Conservation (phyloP, 192 early-diverging fungal species). For the Rhizophlyctis rosea region DNA sequence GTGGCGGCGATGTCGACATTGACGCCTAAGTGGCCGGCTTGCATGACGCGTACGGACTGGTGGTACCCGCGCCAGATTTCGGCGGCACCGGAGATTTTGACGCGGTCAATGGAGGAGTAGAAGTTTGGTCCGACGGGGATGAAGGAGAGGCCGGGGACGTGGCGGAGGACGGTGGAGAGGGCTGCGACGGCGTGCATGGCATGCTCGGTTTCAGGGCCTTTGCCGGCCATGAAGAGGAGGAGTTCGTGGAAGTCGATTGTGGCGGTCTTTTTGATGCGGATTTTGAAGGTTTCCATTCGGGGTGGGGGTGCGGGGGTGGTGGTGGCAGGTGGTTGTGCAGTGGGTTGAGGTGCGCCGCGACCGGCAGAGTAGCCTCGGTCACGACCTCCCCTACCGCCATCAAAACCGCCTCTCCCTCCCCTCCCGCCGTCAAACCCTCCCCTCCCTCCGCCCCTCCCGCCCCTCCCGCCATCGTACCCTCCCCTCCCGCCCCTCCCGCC, state of each 20-base stretch:
- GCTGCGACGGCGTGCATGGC: constrained; percentile 21
- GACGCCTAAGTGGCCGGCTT: constrained; percentile 46
- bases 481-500: constrained; percentile 25
- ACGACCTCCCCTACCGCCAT: too few species aligned
- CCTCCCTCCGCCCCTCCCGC: background rate
- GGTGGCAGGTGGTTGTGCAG: too few species aligned
- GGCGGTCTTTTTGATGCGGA: constrained; percentile 15
- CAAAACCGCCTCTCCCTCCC: too few species aligned
- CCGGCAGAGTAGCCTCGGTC: too few species aligned
- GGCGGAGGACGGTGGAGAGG: constrained; percentile 28
- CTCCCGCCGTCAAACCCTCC: background rate
- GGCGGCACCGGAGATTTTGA: constrained; percentile 27
- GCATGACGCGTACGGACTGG: constrained; percentile 30
- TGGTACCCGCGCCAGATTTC: constrained; percentile 47
- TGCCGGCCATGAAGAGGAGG: constrained; percentile 18
- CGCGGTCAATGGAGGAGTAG: constrained; percentile 24
- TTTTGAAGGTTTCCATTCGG: too few species aligned
- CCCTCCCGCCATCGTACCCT: constrained; percentile 1
- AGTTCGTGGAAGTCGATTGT: constrained; percentile 29
- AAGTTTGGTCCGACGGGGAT: constrained; percentile 33
- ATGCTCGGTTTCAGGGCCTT: constrained; percentile 24
- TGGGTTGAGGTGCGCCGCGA: too few species aligned
- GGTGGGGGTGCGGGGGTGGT: too few species aligned
- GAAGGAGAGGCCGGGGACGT: constrained; percentile 30
- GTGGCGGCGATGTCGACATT: constrained; percentile 43